These are phyloP conservation scores for Murraya paniculata DNA, from an alignment of 345 rosid genomes.

Conservation along the genomic window DNA sequence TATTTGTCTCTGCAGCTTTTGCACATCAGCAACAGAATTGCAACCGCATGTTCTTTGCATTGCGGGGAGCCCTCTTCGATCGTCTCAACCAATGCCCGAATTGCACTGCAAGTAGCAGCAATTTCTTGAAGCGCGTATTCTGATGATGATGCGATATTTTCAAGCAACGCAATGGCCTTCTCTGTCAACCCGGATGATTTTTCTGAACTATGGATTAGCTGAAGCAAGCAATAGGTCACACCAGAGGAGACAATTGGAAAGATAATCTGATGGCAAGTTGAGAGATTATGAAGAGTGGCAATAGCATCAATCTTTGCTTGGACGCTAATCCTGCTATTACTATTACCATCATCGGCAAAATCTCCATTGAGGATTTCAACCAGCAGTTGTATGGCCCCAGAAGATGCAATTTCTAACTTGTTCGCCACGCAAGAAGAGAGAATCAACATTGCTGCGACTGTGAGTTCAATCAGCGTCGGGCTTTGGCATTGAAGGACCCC, in stretches of 20 bases:
- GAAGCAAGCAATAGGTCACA: conserved; percentile 47
- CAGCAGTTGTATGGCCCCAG: conserved; percentile 47
- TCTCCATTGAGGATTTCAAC: conserved; percentile 32
- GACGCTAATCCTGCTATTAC: conserved; percentile 12
- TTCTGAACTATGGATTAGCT: conserved; percentile 33
- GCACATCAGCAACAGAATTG: conserved; percentile 58
- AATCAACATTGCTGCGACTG: conserved; percentile 57
- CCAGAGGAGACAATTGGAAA: conserved; percentile 55
- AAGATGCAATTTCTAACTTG: conserved; percentile 60
- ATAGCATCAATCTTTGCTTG: conserved; percentile 61
- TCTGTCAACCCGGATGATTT: conserved; percentile 49
- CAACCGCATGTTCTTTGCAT: conserved; percentile 72
- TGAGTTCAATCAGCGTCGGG: conserved; percentile 38
- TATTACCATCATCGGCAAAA: not conserved
- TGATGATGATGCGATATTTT: conserved; percentile 36
- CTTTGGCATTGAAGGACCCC: conserved; percentile 50
- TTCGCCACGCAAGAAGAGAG: conserved; percentile 71
- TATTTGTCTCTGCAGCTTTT: conserved; percentile 58
- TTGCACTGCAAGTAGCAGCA: conserved; percentile 38
- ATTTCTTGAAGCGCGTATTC: conserved; percentile 34
- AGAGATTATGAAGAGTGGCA: conserved; percentile 75
- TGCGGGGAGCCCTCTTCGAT: conserved; percentile 71
- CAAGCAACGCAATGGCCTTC: conserved; percentile 66
- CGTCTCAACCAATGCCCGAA: conserved; percentile 60
- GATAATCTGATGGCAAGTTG: conserved; percentile 53